phyloP scores from a whole-genome alignment of 2,329 filamentous ascomycete genomes.

The Nakataea oryzae region DNA sequence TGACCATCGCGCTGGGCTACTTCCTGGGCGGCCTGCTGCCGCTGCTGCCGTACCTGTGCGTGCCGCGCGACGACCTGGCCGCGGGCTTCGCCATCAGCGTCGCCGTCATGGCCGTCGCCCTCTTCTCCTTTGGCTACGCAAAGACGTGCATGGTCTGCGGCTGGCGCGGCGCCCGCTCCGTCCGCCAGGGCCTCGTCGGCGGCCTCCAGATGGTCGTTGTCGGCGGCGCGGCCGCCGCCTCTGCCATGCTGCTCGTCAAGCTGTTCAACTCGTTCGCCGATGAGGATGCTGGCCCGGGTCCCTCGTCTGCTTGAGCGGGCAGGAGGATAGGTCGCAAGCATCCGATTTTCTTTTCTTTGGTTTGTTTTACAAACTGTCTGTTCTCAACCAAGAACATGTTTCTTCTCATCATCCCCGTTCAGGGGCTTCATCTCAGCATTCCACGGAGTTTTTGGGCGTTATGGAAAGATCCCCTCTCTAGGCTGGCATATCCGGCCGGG shows the following conservation, averaged over 20 bases:
- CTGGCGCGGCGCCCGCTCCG: constrained; percentile 5
- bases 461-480: neutral
- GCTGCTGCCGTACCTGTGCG: constrained; percentile 55
- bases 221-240: constrained; percentile 22
- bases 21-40: constrained; percentile 58
- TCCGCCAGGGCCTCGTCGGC: constrained; percentile 12
- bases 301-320: neutral
- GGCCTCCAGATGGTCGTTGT: constrained; percentile 29
- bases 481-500: neutral
- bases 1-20: constrained; percentile 56
- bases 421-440: neutral
- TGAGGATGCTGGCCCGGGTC: neutral
- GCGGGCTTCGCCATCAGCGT: constrained; percentile 46
- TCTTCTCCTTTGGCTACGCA: constrained; percentile 50
- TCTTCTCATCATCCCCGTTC: neutral
- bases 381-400: too few species aligned
- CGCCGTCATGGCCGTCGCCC: constrained; percentile 45
- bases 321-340: neutral
- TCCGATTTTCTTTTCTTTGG: neutral
- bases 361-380: too few species aligned
- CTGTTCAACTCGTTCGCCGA: constrained; percentile 8
- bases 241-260: constrained; percentile 25
- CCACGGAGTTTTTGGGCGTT: neutral
- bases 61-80: constrained; percentile 22
- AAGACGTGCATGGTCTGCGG: constrained; percentile 35